Evolutionary conservation across 345 rosid species (phyloP), one percentile per base, ranked within the genome.

Genomic region (Eutrema yunnanense): DNA sequence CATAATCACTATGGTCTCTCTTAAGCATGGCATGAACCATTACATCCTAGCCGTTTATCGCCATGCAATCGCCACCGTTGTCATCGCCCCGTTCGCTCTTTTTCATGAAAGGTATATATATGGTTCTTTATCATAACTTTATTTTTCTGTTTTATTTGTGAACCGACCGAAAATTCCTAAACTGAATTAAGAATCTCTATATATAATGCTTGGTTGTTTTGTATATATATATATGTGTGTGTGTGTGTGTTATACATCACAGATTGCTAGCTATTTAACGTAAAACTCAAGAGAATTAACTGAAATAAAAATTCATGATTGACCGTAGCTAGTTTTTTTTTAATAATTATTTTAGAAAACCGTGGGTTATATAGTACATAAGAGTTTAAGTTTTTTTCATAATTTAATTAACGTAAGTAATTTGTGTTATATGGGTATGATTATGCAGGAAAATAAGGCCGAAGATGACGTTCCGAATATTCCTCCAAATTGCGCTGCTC

Each of bases 381-480:
- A 8, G 16, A 51, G 33, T 60, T 54, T 60, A 30, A 61, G 9
- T 22, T 22, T 59, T 8, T 6, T 3, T 9, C 52, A 13, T 41
- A 41, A 3, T 9, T 66, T 10, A 59, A 12, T 5, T 10, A 48
- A 62, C 29, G 4, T 8, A 58, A 56, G 41, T 59, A 38, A 33
- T 42, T 60, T 60, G 36, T 67, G 38, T 53, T 46, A 48, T 19
- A 19, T 48, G 47, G 47, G 19, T 33, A 19, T 47, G 56, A 36
- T 56, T 40, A 40, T 65, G 58, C 93, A 94, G 97, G 92, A 91
- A 91, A 83, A 79, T 47, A 67, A 87, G 98, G 82, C 98, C 98
- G 2, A 94, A 86, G 86, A 50, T 91, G 82, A 94, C 98, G 34
- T 78, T 89, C 19, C 80, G 87, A 4, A 72, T 89, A 75, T 86